A percentile compares a stretch with the other conserved stretches of the same genome.
Conservation (phyloP, 2,329 filamentous ascomycete genomes). For the Cytospora chrysosperma region DNA sequence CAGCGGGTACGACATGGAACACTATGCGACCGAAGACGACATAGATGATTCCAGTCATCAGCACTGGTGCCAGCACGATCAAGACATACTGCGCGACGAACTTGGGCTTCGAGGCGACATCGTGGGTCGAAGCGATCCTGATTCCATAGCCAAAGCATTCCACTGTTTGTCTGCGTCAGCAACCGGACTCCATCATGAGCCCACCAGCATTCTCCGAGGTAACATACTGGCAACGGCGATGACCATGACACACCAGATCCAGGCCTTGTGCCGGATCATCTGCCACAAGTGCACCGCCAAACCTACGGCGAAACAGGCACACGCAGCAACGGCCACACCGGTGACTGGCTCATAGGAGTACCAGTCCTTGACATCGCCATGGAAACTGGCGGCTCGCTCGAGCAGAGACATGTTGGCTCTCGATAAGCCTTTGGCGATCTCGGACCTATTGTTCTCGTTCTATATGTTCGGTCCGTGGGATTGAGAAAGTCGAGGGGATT, state of each 20-base stretch:
- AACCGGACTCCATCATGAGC: background rate
- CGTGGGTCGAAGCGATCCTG: slow-evolving; percentile 33
- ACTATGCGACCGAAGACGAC: slow-evolving; percentile 40
- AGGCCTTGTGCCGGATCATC: slow-evolving; percentile 30
- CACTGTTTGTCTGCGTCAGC: slow-evolving; percentile 30
- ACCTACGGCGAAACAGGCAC: slow-evolving; percentile 30
- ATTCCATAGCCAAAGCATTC: slow-evolving; percentile 34
- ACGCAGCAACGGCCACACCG: slow-evolving; percentile 30
- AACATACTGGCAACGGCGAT: slow-evolving; percentile 30
- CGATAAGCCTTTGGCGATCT: background rate
- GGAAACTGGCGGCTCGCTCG: background rate
- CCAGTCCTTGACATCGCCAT: slow-evolving; percentile 21
- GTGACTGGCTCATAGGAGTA: slow-evolving; percentile 31
- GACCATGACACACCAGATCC: slow-evolving; percentile 34
- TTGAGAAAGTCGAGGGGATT: background rate
- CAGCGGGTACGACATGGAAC: slow-evolving; percentile 37
- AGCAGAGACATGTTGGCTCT: background rate
- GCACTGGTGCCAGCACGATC: slow-evolving; percentile 38
- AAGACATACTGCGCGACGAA: slow-evolving; percentile 40
- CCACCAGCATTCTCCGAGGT: background rate
- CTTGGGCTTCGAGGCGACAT: slow-evolving; percentile 28
- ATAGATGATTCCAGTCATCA: slow-evolving; percentile 42
- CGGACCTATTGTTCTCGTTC: background rate
- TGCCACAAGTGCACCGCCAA: slow-evolving; percentile 29
- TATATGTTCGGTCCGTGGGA: background rate